Conservation (phyloP, 306 rosid genomes). For the Malus sylvestris region DNA sequence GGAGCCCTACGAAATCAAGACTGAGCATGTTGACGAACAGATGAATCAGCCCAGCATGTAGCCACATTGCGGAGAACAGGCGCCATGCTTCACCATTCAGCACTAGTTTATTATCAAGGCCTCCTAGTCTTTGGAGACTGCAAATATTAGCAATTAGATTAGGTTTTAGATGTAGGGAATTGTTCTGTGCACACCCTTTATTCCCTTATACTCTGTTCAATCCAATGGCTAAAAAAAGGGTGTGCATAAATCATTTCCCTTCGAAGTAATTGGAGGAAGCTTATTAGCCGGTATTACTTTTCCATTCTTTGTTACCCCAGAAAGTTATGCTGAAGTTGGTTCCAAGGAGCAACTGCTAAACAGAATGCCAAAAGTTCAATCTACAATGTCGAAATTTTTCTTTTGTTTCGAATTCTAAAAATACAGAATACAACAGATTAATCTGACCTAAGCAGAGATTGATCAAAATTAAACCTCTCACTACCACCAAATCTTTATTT, state of each 20-base stretch:
- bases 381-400: background rate
- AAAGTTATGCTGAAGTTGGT: background rate
- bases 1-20: slow-evolving; percentile 66
- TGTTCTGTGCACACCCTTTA: no score
- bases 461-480: background rate
- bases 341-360: background rate
- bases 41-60: slow-evolving; percentile 87
- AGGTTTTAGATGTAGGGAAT: no score
- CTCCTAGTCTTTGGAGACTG: slow-evolving; percentile 61
- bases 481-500: background rate
- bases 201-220: no score
- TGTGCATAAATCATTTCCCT: no score
- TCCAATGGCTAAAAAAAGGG: no score
- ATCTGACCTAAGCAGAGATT: background rate
- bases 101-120: slow-evolving; percentile 44
- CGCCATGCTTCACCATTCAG: slow-evolving; percentile 69
- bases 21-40: slow-evolving; percentile 62
- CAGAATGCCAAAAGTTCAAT: background rate
- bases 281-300: background rate
- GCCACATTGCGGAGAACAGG: slow-evolving; percentile 70
- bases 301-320: background rate
- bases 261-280: background rate
- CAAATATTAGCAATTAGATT: background rate
- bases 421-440: background rate
- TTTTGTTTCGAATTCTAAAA: background rate